A percentile compares a stretch with the other conserved stretches of the same genome.
phyloP scores from a whole-genome alignment of 768 basidiomycete species.

The Cystobasidium tubakii region DNA sequence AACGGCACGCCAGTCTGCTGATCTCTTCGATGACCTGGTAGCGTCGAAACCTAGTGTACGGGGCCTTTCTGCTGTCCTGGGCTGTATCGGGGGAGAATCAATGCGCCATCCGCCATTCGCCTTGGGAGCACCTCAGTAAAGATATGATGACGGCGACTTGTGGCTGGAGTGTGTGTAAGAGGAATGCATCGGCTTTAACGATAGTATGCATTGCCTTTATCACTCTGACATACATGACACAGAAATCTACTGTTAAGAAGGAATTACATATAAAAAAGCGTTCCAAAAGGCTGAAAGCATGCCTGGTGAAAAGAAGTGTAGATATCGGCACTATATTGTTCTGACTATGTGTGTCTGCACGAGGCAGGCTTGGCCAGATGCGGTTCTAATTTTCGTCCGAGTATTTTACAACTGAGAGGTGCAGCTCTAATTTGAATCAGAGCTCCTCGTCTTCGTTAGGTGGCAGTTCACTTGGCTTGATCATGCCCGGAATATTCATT shows the following conservation, averaged over 20 bases:
- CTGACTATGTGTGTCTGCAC: no score
- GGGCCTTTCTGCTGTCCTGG: not conserved
- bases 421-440: no score
- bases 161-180: not conserved
- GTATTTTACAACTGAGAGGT: no score
- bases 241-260: not conserved
- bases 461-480: conserved; percentile 60
- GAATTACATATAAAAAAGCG: no score
- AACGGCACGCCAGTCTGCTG: no score
- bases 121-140: no score
- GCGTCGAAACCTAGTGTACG: not conserved
- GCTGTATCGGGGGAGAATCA: not conserved
- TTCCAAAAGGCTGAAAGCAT: no score
- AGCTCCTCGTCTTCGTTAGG: conserved; percentile 35
- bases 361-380: no score
- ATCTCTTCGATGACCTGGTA: not conserved
- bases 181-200: not conserved
- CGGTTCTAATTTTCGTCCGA: no score
- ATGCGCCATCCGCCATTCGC: not conserved
- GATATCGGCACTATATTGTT: no score
- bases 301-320: no score
- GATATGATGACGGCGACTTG: not conserved
- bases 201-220: not conserved
- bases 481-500: conserved; percentile 92
- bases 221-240: not conserved